These are phyloP conservation scores for Dendrobium nobile DNA, from an alignment of 106 monocot species.

Conservation along the genomic window DNA sequence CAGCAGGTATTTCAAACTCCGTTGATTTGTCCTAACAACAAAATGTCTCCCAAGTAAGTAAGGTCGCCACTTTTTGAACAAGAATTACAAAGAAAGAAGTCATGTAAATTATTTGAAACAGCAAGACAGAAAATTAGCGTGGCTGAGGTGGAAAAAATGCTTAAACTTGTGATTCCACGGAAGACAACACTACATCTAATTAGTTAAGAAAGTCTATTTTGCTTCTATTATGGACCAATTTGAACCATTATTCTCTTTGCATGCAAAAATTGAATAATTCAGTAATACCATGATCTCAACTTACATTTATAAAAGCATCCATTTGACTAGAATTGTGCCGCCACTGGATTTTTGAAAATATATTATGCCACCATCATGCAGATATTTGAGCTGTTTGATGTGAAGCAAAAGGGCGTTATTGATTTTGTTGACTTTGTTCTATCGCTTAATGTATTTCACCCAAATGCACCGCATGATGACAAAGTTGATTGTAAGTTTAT, in stretches of 20 bases:
- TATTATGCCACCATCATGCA: constrained; percentile 15
- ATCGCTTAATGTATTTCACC: constrained; percentile 83
- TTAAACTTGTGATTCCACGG: neutral
- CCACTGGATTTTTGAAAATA: neutral
- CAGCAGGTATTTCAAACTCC: too few relatives aligned
- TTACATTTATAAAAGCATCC: neutral
- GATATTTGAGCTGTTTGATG: constrained; percentile 96
- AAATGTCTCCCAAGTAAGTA: too few relatives aligned
- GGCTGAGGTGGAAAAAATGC: neutral
- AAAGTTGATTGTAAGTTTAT: constrained; percentile 84
- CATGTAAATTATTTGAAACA: too few relatives aligned
- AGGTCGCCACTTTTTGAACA: too few relatives aligned
- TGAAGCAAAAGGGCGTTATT: constrained; percentile 76
- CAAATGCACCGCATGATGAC: constrained; percentile 68
- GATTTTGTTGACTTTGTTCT: constrained; percentile 97
- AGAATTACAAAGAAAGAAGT: too few relatives aligned
- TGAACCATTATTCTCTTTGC: neutral
- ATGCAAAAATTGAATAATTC: neutral
- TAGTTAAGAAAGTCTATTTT: neutral
- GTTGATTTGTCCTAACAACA: too few relatives aligned
- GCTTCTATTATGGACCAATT: neutral
- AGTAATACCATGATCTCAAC: neutral
- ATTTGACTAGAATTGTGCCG: neutral
- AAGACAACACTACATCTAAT: neutral
- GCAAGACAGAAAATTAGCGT: neutral